Percentiles rank a stretch among this genome's conserved stretches.
phyloP scores from a whole-genome alignment of 306 rosid species.

The Myrica gale region DNA sequence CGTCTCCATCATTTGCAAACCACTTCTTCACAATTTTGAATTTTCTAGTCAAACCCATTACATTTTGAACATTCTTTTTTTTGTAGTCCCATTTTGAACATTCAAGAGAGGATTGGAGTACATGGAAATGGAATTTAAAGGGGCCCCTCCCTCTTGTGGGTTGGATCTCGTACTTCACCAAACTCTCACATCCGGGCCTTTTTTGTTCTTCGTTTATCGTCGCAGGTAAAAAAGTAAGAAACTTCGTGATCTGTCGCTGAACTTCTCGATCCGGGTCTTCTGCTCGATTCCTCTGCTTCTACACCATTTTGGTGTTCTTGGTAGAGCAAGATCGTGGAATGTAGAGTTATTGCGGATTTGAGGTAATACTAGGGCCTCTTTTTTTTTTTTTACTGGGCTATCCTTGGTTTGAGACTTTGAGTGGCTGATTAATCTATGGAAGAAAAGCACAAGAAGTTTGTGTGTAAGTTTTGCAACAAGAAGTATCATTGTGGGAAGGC shows the following conservation, averaged over 20 bases:
- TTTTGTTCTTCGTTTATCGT: conserved; percentile 43
- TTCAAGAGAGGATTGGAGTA: conserved; percentile 20
- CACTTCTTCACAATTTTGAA: conserved; percentile 38
- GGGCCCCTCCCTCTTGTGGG: conserved; percentile 46
- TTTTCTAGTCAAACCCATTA: conserved; percentile 24
- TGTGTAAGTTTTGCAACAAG: conserved; percentile 69
- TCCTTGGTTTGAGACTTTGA: conserved; percentile 30
- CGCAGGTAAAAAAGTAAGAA: conserved; percentile 34
- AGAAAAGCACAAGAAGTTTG: conserved; percentile 51
- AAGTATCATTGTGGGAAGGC: conserved; percentile 72
- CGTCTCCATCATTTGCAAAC: conserved; percentile 34
- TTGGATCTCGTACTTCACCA: conserved; percentile 70
- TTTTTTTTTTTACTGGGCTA: conserved; percentile 16
- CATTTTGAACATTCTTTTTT: conserved; percentile 38
- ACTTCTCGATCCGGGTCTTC: conserved; percentile 47
- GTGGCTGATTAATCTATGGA: conserved; percentile 36
- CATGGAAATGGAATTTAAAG: conserved; percentile 40
- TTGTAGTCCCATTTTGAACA: conserved; percentile 30
- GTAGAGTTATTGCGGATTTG: conserved; percentile 35
- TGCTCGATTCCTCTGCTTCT: conserved; percentile 14
- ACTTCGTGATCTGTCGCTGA: conserved; percentile 50
- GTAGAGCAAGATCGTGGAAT: conserved; percentile 31
- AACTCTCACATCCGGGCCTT: conserved; percentile 74
- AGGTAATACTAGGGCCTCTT: conserved; percentile 40
- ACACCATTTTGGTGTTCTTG: conserved; percentile 7